Evolutionary conservation across 2,329 filamentous ascomycete genomes (phyloP), one percentile per base, ranked within the genome.

Genomic region (Phyllosticta citribraziliensis): DNA sequence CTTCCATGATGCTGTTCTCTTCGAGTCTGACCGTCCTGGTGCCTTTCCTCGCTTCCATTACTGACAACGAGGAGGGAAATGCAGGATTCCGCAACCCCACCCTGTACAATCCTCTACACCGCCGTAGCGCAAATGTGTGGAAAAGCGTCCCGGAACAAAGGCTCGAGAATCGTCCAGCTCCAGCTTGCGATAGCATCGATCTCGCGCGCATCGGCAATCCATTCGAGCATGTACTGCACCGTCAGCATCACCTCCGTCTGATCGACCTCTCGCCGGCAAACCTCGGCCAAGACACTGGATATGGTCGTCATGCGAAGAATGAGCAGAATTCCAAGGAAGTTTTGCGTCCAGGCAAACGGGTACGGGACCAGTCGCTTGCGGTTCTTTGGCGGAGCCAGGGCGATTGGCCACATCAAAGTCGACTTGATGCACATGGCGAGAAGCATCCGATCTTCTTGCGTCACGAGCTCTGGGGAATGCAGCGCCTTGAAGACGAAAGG

Each of bases 341-440:
- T 84, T 65, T 86, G 83, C 9, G 82, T 83, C 80, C 84, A 86
- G 59, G 83, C 82, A 67, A 84, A 86, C 1, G 82, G 66, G 61
- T 81, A 80, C 0, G 84, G 83, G 0, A 86, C 72, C 5, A 86
- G 74, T 40, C 83, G 74, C 70, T 86, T 87, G 68, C 80, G 80
- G 58, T 79, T 75, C 63, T 80, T 80, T 0, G 80, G 77, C 0
- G 84, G 83, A 8, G 81, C 79, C 72, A 85, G 78, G 22, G 79
- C 76, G 24, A 86, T 75, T 1, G 84, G 84, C 84, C 84, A 87
- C 61, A 80, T 76, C 14, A 86, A 72, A n/a, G 78, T 80, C 1
- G 81, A 77, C 65, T 80, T 76, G 17, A 86, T 76, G 64, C 84
- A 85, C 61, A 82, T 76, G 3, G 79, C 82, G n/a, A 77, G 81